phyloP scores from a whole-genome alignment of 2,329 filamentous ascomycete genomes.

The Neocucurbitaria cava region DNA sequence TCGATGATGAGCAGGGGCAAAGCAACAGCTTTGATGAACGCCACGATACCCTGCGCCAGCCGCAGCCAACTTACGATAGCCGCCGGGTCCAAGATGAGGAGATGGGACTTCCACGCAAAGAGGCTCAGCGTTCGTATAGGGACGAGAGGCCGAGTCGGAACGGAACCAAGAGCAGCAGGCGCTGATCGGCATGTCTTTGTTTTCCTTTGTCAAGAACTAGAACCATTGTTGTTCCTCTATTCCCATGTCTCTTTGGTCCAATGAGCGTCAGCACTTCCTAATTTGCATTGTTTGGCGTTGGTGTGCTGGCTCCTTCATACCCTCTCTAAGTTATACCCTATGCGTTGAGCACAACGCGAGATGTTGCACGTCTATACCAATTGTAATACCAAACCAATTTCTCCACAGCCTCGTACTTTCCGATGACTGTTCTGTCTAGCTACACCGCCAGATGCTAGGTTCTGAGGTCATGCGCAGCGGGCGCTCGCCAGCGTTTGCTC shows the following conservation, averaged over 20 bases:
- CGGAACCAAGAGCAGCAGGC: slow-evolving; percentile 31
- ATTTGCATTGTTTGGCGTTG: slow-evolving; percentile 8
- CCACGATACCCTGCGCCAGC: slow-evolving; percentile 36
- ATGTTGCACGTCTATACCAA: slow-evolving; percentile 4
- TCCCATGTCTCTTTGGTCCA: neutral
- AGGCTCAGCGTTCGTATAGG: slow-evolving; percentile 23
- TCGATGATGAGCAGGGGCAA: slow-evolving; percentile 48
- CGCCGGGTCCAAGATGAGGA: slow-evolving; percentile 40
- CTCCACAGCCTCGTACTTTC: neutral
- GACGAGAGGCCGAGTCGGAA: slow-evolving; percentile 33
- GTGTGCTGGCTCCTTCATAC: slow-evolving; percentile 2
- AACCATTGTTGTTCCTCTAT: neutral
- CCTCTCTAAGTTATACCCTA: slow-evolving; percentile 16
- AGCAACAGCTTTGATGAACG: slow-evolving; percentile 28
- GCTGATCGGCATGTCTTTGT: slow-evolving; percentile 3
- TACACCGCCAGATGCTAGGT: neutral
- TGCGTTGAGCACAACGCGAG: slow-evolving; percentile 2
- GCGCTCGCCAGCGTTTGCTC: slow-evolving; percentile 1
- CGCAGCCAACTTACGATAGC: slow-evolving; percentile 37
- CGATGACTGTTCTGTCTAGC: neutral
- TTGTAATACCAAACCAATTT: slow-evolving; percentile 13
- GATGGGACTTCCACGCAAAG: slow-evolving; percentile 36
- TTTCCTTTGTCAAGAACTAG: slow-evolving; percentile 11
- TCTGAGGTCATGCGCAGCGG: neutral
- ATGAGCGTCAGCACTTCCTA: neutral